A percentile compares a stretch with the other conserved stretches of the same genome.
Evolutionary conservation across 768 basidiomycete genomes (phyloP).

Genomic region (Crassisporium funariophilum): DNA sequence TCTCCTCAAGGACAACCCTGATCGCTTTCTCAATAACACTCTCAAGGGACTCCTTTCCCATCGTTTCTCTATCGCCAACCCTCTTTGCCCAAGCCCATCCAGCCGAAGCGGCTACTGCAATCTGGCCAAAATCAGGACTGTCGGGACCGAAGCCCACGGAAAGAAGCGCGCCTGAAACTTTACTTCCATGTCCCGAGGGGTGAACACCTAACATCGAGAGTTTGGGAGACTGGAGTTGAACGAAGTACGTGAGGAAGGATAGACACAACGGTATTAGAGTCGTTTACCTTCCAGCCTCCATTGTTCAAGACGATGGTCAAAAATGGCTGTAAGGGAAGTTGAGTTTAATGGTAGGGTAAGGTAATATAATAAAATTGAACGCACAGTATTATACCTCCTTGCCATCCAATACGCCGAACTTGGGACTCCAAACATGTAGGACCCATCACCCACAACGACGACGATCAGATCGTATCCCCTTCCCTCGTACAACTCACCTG

Average conservation of each 20-base stretch:
- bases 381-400: conserved; percentile 63
- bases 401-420: conserved; percentile 76
- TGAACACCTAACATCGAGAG: conserved; percentile 67
- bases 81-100: conserved; percentile 65
- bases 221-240: conserved; percentile 50
- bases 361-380: conserved; percentile 15
- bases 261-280: background rate
- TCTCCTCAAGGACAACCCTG: conserved; percentile 55
- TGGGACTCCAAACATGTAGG: conserved; percentile 68
- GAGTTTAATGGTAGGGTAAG: background rate
- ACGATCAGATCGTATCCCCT: conserved; percentile 54
- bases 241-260: background rate
- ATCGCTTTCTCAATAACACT: conserved; percentile 50
- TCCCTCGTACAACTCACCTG: conserved; percentile 1
- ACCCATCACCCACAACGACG: conserved; percentile 69
- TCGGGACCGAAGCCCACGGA: conserved; percentile 67
- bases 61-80: conserved; percentile 23
- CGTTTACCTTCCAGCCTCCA: conserved; percentile 62
- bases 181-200: conserved; percentile 56
- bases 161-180: conserved; percentile 46
- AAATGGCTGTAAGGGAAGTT: conserved; percentile 52
- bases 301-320: conserved; percentile 73
- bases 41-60: conserved; percentile 30
- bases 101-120: conserved; percentile 67
- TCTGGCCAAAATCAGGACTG: conserved; percentile 59